Percentiles rank a stretch among this genome's conserved stretches.
These are phyloP conservation scores for Cenchrus purpureus DNA, from an alignment of 176 grass and related monocot genomes.

Conservation along the genomic window DNA sequence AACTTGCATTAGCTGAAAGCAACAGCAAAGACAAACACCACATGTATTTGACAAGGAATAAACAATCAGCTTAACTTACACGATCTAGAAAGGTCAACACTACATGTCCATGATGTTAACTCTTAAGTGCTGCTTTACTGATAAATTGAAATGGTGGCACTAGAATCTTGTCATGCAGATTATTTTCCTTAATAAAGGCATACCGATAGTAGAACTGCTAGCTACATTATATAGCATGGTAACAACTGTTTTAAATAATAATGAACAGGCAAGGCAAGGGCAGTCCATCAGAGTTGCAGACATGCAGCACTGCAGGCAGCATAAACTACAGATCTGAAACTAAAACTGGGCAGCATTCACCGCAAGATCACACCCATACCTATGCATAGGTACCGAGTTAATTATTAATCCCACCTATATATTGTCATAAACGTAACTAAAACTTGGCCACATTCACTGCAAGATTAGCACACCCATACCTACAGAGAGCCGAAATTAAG, in stretches of 20 bases:
- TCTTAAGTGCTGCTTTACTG: background rate
- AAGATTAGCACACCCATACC: background rate
- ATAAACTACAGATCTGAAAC: conserved; percentile 10
- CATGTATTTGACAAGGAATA: background rate
- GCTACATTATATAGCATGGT: background rate
- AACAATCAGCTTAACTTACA: background rate
- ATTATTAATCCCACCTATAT: background rate
- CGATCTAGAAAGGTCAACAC: conserved; percentile 1
- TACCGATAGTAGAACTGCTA: background rate
- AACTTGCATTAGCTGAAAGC: conserved; percentile 22
- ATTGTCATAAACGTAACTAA: background rate
- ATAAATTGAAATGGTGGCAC: background rate
- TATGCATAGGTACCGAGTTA: background rate
- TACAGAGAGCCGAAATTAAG: background rate
- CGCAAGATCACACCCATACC: background rate
- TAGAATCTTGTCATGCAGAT: background rate
- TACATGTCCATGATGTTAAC: background rate
- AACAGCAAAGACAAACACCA: background rate
- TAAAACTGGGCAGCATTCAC: background rate
- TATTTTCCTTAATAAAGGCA: background rate
- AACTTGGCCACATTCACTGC: background rate
- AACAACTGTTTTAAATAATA: background rate
- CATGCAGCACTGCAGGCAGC: background rate
- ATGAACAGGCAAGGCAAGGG: background rate
- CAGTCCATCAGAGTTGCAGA: background rate